Base-by-base conservation (phyloP, 345 rosid genomes). In the Rhizophora apiculata region DNA sequence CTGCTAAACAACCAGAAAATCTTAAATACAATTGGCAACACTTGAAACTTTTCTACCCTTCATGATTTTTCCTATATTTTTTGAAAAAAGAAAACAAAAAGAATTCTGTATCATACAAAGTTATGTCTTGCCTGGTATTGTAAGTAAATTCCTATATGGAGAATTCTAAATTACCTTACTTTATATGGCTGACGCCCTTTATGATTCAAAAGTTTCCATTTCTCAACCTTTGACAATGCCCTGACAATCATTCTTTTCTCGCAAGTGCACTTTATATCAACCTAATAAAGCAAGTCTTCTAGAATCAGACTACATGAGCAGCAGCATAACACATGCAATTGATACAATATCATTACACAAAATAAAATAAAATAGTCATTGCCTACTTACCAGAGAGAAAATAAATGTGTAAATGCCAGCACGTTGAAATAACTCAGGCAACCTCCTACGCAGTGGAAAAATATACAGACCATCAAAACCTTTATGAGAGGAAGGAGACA, bases 401-500 rank as follows among this genome's bases (percentile, higher is more conserved):
- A 59, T 68, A 78, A 91, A 91, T 1, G 58, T 64, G 66, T 85
- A 91, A 61, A 75, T 67, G 39, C 92, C 92, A 31, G 86, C 85
- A 68, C 74, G 70, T 63, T 72, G 70, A 70, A 91, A 85, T 52
- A 85, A 79, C 26, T 73, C 6, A 0, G 79, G 81, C 51, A 58
- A 20, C 68, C 69, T 84, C 76, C 67, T 31, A 37, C 84, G 76
- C 37, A 85, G 58, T 22, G 82, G 24, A 76, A 88, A 88, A 62
- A 84, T 77, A 78, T 91, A 91, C 36, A 88, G 76, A 68, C 97
- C 94, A 68, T 72, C 58, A 54, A 76, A 36, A 27, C 90, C 87
- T 65, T 80, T 77, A 60, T 22, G 65, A 10, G 82, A 72, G 31
- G 90, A 73, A 60, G 94, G 83, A 70, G 73, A 10, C 53, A 72